Percentiles rank a stretch among this genome's conserved stretches.
Conservation (phyloP, 2,329 filamentous ascomycete genomes). For the Pseudogymnoascus sp. region DNA sequence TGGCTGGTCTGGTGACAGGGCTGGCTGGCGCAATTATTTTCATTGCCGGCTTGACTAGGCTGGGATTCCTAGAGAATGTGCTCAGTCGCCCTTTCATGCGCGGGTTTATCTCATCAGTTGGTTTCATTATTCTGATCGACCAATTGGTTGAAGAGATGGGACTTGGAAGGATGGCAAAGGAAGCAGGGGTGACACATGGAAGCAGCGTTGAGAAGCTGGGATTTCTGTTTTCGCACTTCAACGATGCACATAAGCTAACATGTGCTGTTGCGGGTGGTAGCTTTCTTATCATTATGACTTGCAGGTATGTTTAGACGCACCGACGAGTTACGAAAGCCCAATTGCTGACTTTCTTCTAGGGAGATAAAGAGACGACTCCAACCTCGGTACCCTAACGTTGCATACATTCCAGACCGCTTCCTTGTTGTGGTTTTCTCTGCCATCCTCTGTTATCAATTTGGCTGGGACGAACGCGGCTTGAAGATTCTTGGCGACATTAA, state of each 20-base stretch:
- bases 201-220: slow-evolving; percentile 79
- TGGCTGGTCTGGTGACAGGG: slow-evolving; percentile 81
- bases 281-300: slow-evolving; percentile 85
- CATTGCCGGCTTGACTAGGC: slow-evolving; percentile 71
- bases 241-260: slow-evolving; percentile 65
- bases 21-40: slow-evolving; percentile 84
- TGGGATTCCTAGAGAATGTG: slow-evolving; percentile 92
- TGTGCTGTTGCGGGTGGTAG: slow-evolving; percentile 68
- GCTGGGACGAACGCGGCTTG: slow-evolving; percentile 74
- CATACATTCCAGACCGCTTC: slow-evolving; percentile 88
- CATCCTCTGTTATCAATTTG: slow-evolving; percentile 65
- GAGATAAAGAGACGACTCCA: slow-evolving; percentile 76
- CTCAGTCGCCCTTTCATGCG: slow-evolving; percentile 85
- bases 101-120: slow-evolving; percentile 95
- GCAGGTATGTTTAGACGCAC: slow-evolving; percentile 47
- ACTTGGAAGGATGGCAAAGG: slow-evolving; percentile 56
- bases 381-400: slow-evolving; percentile 68
- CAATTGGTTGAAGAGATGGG: slow-evolving; percentile 89
- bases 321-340: neutral
- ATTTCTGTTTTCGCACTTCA: slow-evolving; percentile 64
- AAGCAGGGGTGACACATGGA: slow-evolving; percentile 61
- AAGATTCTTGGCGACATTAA: slow-evolving; percentile 77
- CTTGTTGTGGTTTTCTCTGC: slow-evolving; percentile 80
- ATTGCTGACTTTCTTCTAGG: slow-evolving; percentile 36
- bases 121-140: slow-evolving; percentile 91